A percentile compares a stretch with the other conserved stretches of the same genome.
These are phyloP conservation scores for Globisporangium mamillatum DNA, from an alignment of 352 stramenopile species.

Conservation along the genomic window DNA sequence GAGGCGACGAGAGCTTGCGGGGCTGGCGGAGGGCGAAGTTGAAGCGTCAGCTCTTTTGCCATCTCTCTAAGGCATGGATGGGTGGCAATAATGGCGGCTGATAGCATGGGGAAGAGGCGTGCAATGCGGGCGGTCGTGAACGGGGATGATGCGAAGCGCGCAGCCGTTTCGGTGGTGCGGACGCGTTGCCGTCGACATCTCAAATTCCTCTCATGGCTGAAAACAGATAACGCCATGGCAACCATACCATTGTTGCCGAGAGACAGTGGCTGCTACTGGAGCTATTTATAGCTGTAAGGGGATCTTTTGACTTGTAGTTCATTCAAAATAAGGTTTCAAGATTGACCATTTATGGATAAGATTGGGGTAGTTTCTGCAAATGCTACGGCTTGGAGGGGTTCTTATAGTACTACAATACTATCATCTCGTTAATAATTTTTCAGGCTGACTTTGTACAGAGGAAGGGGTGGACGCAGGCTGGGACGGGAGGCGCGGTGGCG, in stretches of 20 bases:
- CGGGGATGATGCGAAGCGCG: neutral
- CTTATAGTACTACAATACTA: constrained; percentile 6
- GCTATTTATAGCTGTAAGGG: neutral
- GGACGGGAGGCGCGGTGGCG: constrained; percentile 6
- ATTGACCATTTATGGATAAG: neutral
- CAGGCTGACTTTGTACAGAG: constrained; percentile 20
- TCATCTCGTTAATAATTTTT: constrained; percentile 18
- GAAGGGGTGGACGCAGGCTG: neutral
- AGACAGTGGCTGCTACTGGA: neutral
- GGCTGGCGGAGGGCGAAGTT: neutral
- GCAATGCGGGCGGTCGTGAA: too few species aligned
- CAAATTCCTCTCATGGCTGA: neutral
- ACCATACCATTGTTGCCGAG: neutral
- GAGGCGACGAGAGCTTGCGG: neutral
- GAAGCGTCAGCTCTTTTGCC: neutral
- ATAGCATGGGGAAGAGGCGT: too few species aligned
- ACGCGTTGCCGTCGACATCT: neutral
- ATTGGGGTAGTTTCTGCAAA: neutral
- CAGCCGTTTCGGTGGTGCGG: neutral
- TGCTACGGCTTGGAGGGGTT: neutral
- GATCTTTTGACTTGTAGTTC: neutral
- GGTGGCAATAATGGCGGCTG: neutral
- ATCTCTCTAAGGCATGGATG: neutral
- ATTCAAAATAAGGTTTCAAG: neutral
- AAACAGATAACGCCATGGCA: too few species aligned